Conservation (phyloP, 306 rosid species). For the Cicer yamashitae region DNA sequence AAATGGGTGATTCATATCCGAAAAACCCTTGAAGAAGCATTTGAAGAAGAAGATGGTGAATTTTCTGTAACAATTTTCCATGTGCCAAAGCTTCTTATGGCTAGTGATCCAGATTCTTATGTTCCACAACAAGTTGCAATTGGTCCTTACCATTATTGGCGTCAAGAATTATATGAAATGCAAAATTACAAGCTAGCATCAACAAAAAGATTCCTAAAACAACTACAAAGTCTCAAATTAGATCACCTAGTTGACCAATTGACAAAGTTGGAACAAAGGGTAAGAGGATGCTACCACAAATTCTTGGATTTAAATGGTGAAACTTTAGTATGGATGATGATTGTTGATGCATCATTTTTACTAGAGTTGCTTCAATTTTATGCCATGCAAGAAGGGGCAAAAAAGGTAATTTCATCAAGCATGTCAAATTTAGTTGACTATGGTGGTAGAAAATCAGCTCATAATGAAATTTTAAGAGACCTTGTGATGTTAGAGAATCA, state of each 20-base stretch:
- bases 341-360: slow-evolving; percentile 71
- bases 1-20: slow-evolving; percentile 71
- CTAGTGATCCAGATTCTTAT: slow-evolving; percentile 65
- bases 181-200: slow-evolving; percentile 73
- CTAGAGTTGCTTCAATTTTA: slow-evolving; percentile 71
- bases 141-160: slow-evolving; percentile 79
- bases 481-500: slow-evolving; percentile 84
- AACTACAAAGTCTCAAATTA: slow-evolving; percentile 50
- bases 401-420: slow-evolving; percentile 52
- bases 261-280: slow-evolving; percentile 53
- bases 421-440: slow-evolving; percentile 73
- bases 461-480: slow-evolving; percentile 74
- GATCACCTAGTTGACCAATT: slow-evolving; percentile 60
- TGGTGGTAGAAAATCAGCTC: slow-evolving; percentile 64
- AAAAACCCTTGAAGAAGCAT: slow-evolving; percentile 64
- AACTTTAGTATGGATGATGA: slow-evolving; percentile 81
- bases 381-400: slow-evolving; percentile 52
- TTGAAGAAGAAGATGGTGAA: slow-evolving; percentile 59
- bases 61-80: slow-evolving; percentile 65
- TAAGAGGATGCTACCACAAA: slow-evolving; percentile 73
- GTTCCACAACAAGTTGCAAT: slow-evolving; percentile 77
- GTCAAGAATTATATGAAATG: slow-evolving; percentile 83
- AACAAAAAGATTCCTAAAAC: slow-evolving; percentile 62
- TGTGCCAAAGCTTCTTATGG: slow-evolving; percentile 61
- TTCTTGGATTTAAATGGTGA: slow-evolving; percentile 71